Conservation (phyloP, 106 monocot species). For the Phalaenopsis aphrodite region DNA sequence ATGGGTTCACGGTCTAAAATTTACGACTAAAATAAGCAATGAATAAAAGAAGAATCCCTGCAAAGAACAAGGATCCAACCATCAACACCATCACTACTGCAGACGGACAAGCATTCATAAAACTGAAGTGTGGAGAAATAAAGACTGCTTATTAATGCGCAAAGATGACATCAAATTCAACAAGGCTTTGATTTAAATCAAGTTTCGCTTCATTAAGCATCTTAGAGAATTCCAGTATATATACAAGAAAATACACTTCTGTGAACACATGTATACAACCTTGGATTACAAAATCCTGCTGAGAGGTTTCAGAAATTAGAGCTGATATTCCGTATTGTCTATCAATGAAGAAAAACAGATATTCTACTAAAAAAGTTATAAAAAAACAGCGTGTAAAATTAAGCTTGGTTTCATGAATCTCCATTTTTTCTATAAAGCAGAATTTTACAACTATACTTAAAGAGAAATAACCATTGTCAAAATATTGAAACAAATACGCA, state of each 20-base stretch:
- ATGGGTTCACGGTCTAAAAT: background rate
- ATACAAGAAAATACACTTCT: background rate
- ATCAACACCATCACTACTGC: background rate
- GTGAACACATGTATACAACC: background rate
- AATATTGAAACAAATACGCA: background rate
- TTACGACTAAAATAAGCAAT: background rate
- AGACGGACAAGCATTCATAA: background rate
- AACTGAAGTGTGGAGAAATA: background rate
- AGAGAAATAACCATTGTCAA: background rate
- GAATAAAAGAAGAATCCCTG: background rate
- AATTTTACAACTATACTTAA: background rate
- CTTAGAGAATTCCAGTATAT: background rate
- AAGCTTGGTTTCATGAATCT: background rate
- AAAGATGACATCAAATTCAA: background rate
- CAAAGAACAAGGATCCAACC: background rate
- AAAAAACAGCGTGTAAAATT: background rate
- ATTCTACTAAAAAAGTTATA: background rate
- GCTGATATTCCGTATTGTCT: background rate
- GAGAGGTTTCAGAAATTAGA: background rate
- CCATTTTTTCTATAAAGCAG: background rate
- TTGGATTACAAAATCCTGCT: background rate
- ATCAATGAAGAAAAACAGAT: background rate
- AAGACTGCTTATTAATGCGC: background rate
- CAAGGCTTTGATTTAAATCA: background rate
- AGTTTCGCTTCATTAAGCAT: background rate